Percentiles rank a stretch among this genome's conserved stretches.
Conservation (phyloP, 2,329 filamentous ascomycete genomes). For the Myriosclerotinia duriaeana region DNA sequence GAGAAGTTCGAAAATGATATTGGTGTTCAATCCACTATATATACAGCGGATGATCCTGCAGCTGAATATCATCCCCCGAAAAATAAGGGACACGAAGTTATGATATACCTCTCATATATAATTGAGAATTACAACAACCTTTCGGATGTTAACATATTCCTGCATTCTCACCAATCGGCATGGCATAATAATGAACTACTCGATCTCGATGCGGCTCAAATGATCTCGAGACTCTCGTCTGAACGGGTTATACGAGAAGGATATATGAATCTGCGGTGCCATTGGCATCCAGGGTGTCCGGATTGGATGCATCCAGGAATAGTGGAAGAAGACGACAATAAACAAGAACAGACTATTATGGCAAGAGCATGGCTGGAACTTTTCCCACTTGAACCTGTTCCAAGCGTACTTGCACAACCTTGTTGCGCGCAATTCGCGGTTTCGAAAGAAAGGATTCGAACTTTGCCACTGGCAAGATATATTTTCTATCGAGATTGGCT, state of each 20-base stretch:
- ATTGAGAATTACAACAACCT: constrained; percentile 61
- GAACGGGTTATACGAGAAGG: constrained; percentile 50
- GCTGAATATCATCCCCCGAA: constrained; percentile 48
- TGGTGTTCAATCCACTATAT: constrained; percentile 24
- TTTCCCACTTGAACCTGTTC: constrained; percentile 41
- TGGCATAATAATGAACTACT: constrained; percentile 39
- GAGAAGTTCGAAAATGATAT: constrained; percentile 4
- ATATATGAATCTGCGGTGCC: constrained; percentile 62
- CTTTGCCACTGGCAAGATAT: constrained; percentile 54
- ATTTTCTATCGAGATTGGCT: constrained; percentile 59
- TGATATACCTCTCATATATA: constrained; percentile 52
- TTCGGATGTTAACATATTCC: constrained; percentile 38
- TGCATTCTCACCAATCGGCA: constrained; percentile 50
- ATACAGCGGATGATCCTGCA: constrained; percentile 34
- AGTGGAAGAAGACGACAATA: constrained; percentile 19
- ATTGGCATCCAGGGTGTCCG: constrained; percentile 57
- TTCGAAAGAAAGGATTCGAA: constrained; percentile 51
- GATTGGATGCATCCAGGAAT: constrained; percentile 46
- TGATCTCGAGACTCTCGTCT: constrained; percentile 32
- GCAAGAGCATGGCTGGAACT: constrained; percentile 42
- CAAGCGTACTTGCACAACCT: constrained; percentile 51
- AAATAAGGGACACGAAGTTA: constrained; percentile 44
- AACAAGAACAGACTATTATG: constrained; percentile 25
- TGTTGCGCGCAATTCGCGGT: constrained; percentile 68
- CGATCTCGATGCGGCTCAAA: constrained; percentile 41